A percentile compares a stretch with the other conserved stretches of the same genome.
Conservation (phyloP, 2,329 filamentous ascomycete species). For the Ophidiomyces ophidiicola region DNA sequence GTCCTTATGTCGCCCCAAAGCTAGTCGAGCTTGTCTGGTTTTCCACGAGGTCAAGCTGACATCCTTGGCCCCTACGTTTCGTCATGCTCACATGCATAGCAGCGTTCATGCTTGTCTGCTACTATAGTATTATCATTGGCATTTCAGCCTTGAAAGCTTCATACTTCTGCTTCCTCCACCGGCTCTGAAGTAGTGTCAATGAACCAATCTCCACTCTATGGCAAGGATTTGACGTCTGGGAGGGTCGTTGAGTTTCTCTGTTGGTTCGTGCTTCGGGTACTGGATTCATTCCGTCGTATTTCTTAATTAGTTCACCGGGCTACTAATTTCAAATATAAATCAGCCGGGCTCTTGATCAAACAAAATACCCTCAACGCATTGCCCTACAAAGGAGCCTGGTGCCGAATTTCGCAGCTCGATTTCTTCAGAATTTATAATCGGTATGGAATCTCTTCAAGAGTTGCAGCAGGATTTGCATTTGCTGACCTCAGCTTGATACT, state of each 20-base stretch:
- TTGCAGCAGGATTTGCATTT: too few species aligned
- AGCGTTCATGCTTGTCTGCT: constrained; percentile 1
- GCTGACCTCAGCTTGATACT: too few species aligned
- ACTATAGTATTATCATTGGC: constrained; percentile 5
- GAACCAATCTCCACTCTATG: constrained; percentile 9
- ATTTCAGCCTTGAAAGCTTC: constrained; percentile 11
- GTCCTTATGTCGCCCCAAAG: not conserved
- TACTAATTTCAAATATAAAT: constrained; percentile 1
- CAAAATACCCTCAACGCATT: too few species aligned
- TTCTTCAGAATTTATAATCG: too few species aligned
- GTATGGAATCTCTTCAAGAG: too few species aligned
- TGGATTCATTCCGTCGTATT: constrained; percentile 3
- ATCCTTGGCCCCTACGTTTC: constrained; percentile 7
- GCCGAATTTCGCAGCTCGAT: too few species aligned
- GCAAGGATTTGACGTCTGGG: constrained; percentile 1
- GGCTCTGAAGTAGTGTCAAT: constrained; percentile 9
- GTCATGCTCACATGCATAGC: constrained; percentile 5
- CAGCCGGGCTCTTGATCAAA: not conserved
- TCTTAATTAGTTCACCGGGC: constrained; percentile 3
- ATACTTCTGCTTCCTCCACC: constrained; percentile 4
- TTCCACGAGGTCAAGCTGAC: not conserved
- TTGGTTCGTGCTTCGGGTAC: constrained; percentile 4
- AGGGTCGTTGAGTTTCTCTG: constrained; percentile 1
- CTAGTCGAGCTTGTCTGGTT: not conserved
- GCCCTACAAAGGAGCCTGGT: too few species aligned